Conservation (phyloP, 2,329 filamentous ascomycete species). For the Talaromyces atroroseus region DNA sequence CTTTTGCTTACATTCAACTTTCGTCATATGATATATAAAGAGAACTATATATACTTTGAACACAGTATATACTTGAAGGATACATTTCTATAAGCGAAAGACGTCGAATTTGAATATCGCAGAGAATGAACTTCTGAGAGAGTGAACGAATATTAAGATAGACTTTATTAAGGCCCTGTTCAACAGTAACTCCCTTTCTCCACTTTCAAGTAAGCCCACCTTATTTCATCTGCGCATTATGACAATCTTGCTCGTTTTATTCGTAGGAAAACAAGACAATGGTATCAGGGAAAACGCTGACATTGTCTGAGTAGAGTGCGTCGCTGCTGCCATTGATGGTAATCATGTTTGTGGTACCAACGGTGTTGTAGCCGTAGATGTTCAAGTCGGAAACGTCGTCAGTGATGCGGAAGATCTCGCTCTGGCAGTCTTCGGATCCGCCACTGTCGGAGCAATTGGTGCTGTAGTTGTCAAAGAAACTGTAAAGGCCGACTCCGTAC, state of each 20-base stretch:
- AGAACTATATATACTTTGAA: no score
- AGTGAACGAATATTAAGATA: no score
- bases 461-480: conserved; percentile 51
- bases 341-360: conserved; percentile 44
- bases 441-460: conserved; percentile 38
- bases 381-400: conserved; percentile 18
- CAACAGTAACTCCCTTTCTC: no score
- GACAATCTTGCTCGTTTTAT: not conserved
- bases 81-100: no score
- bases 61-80: no score
- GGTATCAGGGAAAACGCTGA: conserved; percentile 41
- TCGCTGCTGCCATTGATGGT: conserved; percentile 39
- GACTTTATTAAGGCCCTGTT: no score
- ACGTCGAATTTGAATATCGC: no score
- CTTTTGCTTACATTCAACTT: not conserved
- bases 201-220: no score
- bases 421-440: conserved; percentile 42
- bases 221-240: not conserved
- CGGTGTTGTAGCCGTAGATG: conserved; percentile 47
- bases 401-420: conserved; percentile 46
- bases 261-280: conserved; percentile 34
- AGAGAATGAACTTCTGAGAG: no score
- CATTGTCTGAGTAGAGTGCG: conserved; percentile 43
- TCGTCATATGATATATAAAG: not conserved
- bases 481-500: conserved; percentile 51